phyloP scores from a whole-genome alignment of 345 rosid genomes.

The Populus ilicifolia region DNA sequence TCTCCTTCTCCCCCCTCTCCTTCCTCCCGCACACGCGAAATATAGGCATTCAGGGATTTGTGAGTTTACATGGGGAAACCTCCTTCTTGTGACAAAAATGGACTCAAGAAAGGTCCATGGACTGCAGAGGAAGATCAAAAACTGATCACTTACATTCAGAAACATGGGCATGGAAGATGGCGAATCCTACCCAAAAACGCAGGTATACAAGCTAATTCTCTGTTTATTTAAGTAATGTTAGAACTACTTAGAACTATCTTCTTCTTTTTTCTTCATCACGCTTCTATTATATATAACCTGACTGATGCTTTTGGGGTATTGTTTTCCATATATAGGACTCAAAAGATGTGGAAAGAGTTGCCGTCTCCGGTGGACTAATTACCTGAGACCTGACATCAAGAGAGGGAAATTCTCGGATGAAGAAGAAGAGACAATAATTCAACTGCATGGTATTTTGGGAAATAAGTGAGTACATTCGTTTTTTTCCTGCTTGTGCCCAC shows the following conservation, averaged over 20 bases:
- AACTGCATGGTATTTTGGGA: constrained; percentile 66
- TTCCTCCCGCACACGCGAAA: neutral
- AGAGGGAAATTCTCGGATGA: constrained; percentile 68
- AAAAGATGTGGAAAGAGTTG: constrained; percentile 89
- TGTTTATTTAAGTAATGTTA: neutral
- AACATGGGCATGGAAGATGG: constrained; percentile 83
- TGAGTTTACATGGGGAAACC: constrained; percentile 46
- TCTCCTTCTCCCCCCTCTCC: neutral
- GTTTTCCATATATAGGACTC: constrained; percentile 13
- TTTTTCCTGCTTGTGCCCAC: neutral
- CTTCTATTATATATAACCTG: neutral
- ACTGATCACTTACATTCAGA: constrained; percentile 54
- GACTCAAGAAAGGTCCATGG: constrained; percentile 90
- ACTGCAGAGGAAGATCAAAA: constrained; percentile 78
- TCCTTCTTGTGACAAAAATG: constrained; percentile 43
- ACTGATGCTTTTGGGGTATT: neutral
- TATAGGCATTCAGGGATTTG: no score
- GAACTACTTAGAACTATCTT: neutral
- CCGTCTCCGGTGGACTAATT: constrained; percentile 83
- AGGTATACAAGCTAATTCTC: constrained; percentile 29
- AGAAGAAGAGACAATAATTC: constrained; percentile 77
- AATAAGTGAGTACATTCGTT: constrained; percentile 52
- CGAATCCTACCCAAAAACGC: constrained; percentile 75
- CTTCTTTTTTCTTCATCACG: neutral
- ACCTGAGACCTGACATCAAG: constrained; percentile 81